phyloP scores from a whole-genome alignment of 1,284 basidiomycete species.

The Ganoderma lucidum region DNA sequence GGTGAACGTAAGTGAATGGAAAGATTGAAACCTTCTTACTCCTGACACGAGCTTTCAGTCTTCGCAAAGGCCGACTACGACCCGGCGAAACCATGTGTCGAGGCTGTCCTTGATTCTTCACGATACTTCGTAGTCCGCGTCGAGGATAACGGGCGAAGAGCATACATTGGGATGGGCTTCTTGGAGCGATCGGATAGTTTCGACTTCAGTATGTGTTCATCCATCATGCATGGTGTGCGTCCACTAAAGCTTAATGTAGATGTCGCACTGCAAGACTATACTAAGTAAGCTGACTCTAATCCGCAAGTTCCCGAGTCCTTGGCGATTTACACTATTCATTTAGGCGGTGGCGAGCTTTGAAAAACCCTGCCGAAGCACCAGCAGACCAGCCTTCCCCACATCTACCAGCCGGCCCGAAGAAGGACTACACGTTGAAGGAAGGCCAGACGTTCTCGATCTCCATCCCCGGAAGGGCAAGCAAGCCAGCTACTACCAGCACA shows the following conservation, averaged over 20 bases:
- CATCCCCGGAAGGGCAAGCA: conserved; percentile 73
- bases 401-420: conserved; percentile 81
- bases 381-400: conserved; percentile 58
- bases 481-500: conserved; percentile 28
- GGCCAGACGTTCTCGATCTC: conserved; percentile 95
- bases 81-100: conserved; percentile 83
- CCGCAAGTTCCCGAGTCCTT: background rate
- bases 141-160: conserved; percentile 86
- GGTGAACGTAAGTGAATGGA: conserved; percentile 35
- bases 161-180: conserved; percentile 96
- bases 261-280: conserved; percentile 95
- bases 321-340: background rate
- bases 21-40: background rate
- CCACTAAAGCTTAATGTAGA: conserved; percentile 52
- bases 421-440: conserved; percentile 95
- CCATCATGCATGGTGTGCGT: background rate
- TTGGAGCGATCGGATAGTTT: conserved; percentile 91
- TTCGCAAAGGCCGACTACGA: conserved; percentile 95
- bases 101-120: conserved; percentile 95
- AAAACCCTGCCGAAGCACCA: conserved; percentile 60
- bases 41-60: conserved; percentile 53
- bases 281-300: conserved; percentile 66
- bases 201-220: conserved; percentile 82
- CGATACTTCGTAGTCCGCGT: conserved; percentile 96
- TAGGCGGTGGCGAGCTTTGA: conserved; percentile 68